Evolutionary conservation across 257 asterid species (phyloP).

Genomic region (Scutellaria barbata): DNA sequence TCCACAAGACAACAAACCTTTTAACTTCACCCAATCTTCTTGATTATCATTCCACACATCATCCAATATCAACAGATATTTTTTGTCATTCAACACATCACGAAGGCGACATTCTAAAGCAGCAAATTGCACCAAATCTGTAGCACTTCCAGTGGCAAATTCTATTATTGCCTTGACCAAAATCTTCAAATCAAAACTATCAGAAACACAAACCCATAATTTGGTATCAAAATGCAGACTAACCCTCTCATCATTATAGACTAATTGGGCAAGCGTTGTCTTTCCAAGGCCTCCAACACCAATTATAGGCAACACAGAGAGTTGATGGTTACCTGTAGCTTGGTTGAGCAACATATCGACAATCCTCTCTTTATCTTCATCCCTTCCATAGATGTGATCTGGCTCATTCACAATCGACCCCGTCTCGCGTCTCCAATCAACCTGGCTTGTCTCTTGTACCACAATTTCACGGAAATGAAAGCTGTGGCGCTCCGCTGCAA

Average conservation of each 20-base stretch:
- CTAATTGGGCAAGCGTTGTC: slow-evolving; percentile 35
- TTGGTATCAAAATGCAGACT: slow-evolving; percentile 24
- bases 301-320: slow-evolving; percentile 34
- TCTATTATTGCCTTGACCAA: slow-evolving; percentile 24
- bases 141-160: background rate
- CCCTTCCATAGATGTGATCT: slow-evolving; percentile 34
- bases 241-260: slow-evolving; percentile 17
- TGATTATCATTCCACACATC: slow-evolving; percentile 42
- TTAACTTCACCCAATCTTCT: slow-evolving; percentile 34
- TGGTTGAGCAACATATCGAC: slow-evolving; percentile 30
- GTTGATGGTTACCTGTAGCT: background rate
- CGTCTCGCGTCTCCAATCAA: slow-evolving; percentile 34
- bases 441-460: too few relatives aligned
- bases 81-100: background rate
- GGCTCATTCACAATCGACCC: slow-evolving; percentile 15
- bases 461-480: too few relatives aligned
- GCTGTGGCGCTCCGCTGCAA: too few relatives aligned
- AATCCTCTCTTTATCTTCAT: slow-evolving; percentile 30
- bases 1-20: slow-evolving; percentile 28
- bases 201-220: slow-evolving; percentile 37
- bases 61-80: slow-evolving; percentile 25
- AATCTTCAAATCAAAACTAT: slow-evolving; percentile 19
- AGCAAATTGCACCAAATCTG: slow-evolving; percentile 12
- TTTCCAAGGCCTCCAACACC: slow-evolving; percentile 38
- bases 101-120: slow-evolving; percentile 25